Evolutionary conservation across 345 rosid genomes (phyloP).

Genomic region (Microcos paniculata): DNA sequence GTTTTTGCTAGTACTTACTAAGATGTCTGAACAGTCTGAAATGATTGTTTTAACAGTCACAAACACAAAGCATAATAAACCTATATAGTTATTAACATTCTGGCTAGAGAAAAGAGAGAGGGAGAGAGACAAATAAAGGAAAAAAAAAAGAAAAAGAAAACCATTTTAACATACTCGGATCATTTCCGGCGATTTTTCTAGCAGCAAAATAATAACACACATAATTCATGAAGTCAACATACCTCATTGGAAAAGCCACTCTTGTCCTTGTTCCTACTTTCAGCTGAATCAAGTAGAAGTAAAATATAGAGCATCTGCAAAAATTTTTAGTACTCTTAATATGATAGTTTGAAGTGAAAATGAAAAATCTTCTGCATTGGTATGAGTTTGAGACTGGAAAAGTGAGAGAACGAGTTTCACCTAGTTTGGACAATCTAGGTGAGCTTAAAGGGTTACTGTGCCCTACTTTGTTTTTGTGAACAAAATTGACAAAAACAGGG

Average conservation of each 20-base stretch:
- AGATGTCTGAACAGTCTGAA: not conserved
- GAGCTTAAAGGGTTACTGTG: not conserved
- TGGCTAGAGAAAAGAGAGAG: too few relatives aligned
- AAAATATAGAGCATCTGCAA: constrained; percentile 25
- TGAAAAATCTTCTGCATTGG: not conserved
- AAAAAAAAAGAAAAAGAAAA: not conserved
- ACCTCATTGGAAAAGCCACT: constrained; percentile 27
- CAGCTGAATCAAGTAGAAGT: constrained; percentile 11
- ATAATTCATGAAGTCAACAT: not conserved
- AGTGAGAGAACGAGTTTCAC: not conserved
- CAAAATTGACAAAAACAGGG: not conserved
- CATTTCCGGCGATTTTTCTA: not conserved
- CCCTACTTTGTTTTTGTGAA: not conserved
- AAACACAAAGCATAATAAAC: not conserved
- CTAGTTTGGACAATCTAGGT: not conserved
- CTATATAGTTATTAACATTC: not conserved
- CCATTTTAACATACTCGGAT: not conserved
- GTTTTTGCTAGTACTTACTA: too few relatives aligned
- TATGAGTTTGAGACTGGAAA: not conserved
- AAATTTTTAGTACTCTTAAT: constrained; percentile 1
- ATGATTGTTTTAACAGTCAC: not conserved
- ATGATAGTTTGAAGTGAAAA: not conserved
- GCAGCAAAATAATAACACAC: not conserved
- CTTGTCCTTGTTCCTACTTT: not conserved
- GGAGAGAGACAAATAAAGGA: too few relatives aligned